Base-by-base conservation (phyloP, 345 rosid species). In the Ailanthus altissimus region DNA sequence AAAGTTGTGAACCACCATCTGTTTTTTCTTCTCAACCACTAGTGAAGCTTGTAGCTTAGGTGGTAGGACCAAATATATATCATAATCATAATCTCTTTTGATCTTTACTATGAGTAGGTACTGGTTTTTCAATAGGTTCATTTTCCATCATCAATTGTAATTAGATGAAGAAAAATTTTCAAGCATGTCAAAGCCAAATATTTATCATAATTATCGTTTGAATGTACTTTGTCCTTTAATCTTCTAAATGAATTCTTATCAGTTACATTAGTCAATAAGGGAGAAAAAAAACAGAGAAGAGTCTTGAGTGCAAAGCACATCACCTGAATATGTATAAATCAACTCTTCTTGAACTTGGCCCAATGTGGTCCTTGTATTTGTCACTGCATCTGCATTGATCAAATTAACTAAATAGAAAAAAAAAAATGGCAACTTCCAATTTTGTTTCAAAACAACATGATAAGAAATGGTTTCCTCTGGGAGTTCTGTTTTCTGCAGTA, bases 41-140 rank as follows among this genome's bases (percentile, higher is more conserved):
- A 18, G 69, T 58, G 77, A 73, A 58, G 75, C 64, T 53, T 45
- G 70, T n/a, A 28, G 65, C 62, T 71, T 40, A 14, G 61, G 76
- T 76, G 70, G 63, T 49, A 47, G 83, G 77, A 46, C 67, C 73
- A 51, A 8, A 49, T 49, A 49, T 49, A 49, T 49, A 49, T 51
- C 13, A 56, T 56, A 49, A 63, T 64, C 25, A 51, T 68, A 42
- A 10, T n/a, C 18, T 70, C 23, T 70, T 75, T 73, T 15, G 16
- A 56, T 73, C 25, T 45, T 46, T 66, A 60, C 40, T 12, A 7
- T 51, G 20, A 43, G 64, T 49, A 56, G 74, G 21, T 62, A 28
- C 26, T 71, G 76, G 72, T 15, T 26, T 73, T 73, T 58, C 45
- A 47, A 45, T 32, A 20, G 58, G 46, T 43, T 59, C 32, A 21